Evolutionary conservation across 257 asterid species (phyloP), one percentile per base, ranked within the genome.

Genomic region (Nicotiana tomentosiformis): DNA sequence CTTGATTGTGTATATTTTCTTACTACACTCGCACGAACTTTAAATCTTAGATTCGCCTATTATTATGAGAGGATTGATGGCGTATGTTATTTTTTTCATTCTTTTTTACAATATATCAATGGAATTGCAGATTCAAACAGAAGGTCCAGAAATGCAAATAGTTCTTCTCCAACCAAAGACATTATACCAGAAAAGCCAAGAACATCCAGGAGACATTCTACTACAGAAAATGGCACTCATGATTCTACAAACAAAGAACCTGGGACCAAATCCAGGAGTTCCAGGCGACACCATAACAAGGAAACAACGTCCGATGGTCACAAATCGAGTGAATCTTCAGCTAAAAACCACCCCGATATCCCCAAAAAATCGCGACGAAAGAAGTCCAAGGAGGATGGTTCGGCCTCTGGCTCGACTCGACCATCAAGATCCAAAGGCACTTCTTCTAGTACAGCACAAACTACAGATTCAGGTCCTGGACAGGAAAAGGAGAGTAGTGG

Each of bases 281-380:
- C 96, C 60, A 87, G 94, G 84, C 86, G 89, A 79, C 86, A 85
- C 53, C 89, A 89, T 18, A 61, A 87, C 6, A 94, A 91, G 84
- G 95, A 91, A 66, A 46, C 4, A 66, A 46, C 7, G 3, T 77
- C 94, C 0, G 93, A 88, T 3, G 87, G 88, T 33, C 84, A 49
- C 23, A 89, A 78, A 80, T 55, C 88, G 18, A 72, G 18, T 49
- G 85, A 83, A 6, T 85, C 89, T 20, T 81, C 84, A 9, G 17
- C 89, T 11, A 83, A 84, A 86, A 82, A 55, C 68, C 39, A 83
- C 30, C 88, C 93, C 0, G 96, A 88, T 81, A 76, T 87, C 55
- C 90, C 88, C 2, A 87, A 89, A 53, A 89, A 85, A 78, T 66
- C 92, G 0, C 84, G 90, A n/a, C 57, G 88, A 80, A 87, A 86